Evolutionary conservation across 2,329 filamentous ascomycete species (phyloP).

Genomic region (Colletotrichum tanaceti): DNA sequence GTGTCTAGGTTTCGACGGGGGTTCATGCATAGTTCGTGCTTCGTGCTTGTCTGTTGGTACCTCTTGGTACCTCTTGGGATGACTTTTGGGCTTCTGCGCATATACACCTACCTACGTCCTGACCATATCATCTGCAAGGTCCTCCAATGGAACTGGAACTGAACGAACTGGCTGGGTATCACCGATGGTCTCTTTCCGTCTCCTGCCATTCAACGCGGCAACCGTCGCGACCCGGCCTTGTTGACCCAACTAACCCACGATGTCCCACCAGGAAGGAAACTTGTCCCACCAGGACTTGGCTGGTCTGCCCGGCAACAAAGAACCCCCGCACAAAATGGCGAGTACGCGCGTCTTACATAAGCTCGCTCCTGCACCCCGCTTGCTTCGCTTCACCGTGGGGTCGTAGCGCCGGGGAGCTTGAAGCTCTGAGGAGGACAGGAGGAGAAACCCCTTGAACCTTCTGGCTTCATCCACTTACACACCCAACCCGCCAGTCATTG

Average conservation of each 20-base stretch:
- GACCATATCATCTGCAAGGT: neutral
- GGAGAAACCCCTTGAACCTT: slow-evolving; percentile 5
- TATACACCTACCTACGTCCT: no score
- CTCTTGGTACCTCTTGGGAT: neutral
- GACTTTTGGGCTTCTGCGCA: neutral
- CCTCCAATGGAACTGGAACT: neutral
- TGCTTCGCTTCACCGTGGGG: slow-evolving; percentile 24
- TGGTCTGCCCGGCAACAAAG: slow-evolving; percentile 28
- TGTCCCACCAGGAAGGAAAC: slow-evolving; percentile 6
- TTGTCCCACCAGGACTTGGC: slow-evolving; percentile 6
- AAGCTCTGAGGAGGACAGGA: slow-evolving; percentile 11
- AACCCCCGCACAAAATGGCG: slow-evolving; percentile 15
- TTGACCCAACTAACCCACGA: slow-evolving; percentile 11
- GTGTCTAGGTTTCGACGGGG: neutral
- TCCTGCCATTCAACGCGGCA: neutral
- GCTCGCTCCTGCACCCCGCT: slow-evolving; percentile 10
- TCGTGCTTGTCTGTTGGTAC: no score
- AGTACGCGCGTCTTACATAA: slow-evolving; percentile 22
- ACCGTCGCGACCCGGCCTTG: neutral
- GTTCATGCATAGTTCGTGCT: no score
- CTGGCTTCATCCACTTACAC: slow-evolving; percentile 17
- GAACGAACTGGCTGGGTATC: neutral
- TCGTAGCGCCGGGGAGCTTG: slow-evolving; percentile 31
- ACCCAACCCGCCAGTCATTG: neutral
- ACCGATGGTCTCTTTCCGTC: neutral